A percentile compares a stretch with the other conserved stretches of the same genome.
These are phyloP conservation scores for Brassica cretica DNA, from an alignment of 345 rosid species.

Conservation along the genomic window DNA sequence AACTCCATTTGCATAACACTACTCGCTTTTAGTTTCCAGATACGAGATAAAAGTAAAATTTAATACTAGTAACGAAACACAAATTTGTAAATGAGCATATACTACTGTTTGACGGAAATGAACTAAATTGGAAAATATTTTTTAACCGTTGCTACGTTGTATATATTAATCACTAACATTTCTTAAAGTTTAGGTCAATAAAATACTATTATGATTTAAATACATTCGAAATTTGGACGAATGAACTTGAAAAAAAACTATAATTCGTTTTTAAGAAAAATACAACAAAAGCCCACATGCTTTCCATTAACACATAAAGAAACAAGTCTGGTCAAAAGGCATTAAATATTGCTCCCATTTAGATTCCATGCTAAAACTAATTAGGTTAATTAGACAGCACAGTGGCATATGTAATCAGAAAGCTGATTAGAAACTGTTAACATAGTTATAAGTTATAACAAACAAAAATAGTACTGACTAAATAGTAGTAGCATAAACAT, in stretches of 20 bases:
- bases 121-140: not conserved
- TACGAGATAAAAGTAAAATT: not conserved
- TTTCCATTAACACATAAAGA: too few species aligned
- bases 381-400: not conserved
- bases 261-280: too few species aligned
- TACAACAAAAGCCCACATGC: too few species aligned
- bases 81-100: not conserved
- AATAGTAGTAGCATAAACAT: not conserved
- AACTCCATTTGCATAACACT: not conserved
- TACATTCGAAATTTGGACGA: too few species aligned
- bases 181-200: not conserved
- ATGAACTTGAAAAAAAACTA: too few species aligned
- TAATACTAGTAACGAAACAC: too few species aligned
- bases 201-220: not conserved
- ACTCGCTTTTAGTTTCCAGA: not conserved
- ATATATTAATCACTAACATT: not conserved
- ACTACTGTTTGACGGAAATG: not conserved
- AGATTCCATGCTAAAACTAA: not conserved
- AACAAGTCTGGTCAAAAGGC: not conserved
- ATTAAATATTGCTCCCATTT: not conserved
- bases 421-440: not conserved
- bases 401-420: not conserved
- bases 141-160: not conserved
- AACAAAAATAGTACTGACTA: not conserved
- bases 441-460: not conserved